A percentile compares a stretch with the other conserved stretches of the same genome.
These are phyloP conservation scores for Penicillium glabrum DNA, from an alignment of 2,329 filamentous ascomycete genomes.

Conservation along the genomic window DNA sequence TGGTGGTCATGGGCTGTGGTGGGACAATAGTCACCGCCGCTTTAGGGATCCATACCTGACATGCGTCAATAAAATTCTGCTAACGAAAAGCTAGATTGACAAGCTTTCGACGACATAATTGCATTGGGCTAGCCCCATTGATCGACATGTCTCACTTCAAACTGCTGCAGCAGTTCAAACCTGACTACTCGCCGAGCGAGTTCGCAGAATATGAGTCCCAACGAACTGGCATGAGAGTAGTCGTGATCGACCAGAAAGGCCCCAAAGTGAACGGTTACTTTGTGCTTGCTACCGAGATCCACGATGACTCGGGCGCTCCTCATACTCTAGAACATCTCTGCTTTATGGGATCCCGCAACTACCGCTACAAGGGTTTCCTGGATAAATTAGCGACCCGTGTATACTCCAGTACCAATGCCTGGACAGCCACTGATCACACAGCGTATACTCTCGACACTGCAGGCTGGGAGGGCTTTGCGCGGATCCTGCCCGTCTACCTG, in stretches of 20 bases:
- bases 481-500: slow-evolving; percentile 90
- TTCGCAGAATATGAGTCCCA: slow-evolving; percentile 97
- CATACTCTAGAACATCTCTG: slow-evolving; percentile 81
- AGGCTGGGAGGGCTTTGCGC: slow-evolving; percentile 94
- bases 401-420: slow-evolving; percentile 93
- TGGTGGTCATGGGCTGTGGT: neutral
- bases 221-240: slow-evolving; percentile 89
- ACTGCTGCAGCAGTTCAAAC: slow-evolving; percentile 79
- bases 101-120: slow-evolving; percentile 19
- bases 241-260: slow-evolving; percentile 87
- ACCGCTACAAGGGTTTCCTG: slow-evolving; percentile 90
- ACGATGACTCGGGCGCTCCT: slow-evolving; percentile 92
- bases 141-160: slow-evolving; percentile 71
- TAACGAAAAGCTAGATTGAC: slow-evolving; percentile 17
- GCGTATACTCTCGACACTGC: slow-evolving; percentile 94
- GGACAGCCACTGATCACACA: slow-evolving; percentile 95
- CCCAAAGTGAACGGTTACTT: slow-evolving; percentile 97
- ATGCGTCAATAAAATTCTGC: neutral
- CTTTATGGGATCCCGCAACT: slow-evolving; percentile 90
- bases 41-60: neutral
- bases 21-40: neutral
- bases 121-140: slow-evolving; percentile 21
- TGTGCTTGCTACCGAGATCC: slow-evolving; percentile 91
- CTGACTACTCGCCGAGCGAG: slow-evolving; percentile 83
- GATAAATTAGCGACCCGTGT: slow-evolving; percentile 92